Conservation (phyloP, 257 asterid species). For the Coffea eugenioides region DNA sequence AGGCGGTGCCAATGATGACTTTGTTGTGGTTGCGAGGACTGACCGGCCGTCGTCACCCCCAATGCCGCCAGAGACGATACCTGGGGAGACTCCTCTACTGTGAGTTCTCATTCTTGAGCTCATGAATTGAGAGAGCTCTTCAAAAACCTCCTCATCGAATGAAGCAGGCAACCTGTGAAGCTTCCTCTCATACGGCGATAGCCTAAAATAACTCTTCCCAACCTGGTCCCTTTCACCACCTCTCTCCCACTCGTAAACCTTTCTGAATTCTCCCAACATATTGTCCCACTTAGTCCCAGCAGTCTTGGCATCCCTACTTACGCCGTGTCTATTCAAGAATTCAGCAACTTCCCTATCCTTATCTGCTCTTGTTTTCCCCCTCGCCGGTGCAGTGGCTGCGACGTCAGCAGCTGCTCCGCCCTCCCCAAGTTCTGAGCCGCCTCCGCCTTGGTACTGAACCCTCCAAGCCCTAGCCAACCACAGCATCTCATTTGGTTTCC, state of each 20-base stretch:
- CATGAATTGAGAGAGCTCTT: constrained; percentile 49
- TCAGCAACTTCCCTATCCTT: constrained; percentile 51
- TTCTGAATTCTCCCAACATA: constrained; percentile 52
- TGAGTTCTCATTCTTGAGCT: constrained; percentile 41
- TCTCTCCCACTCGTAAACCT: constrained; percentile 52
- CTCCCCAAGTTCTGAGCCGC: constrained; percentile 12
- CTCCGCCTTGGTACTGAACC: constrained; percentile 37
- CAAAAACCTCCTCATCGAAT: constrained; percentile 52
- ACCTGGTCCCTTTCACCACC: constrained; percentile 44
- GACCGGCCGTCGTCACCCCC: constrained; percentile 26
- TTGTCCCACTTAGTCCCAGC: constrained; percentile 59
- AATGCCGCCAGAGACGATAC: background rate
- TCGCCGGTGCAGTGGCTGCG: constrained; percentile 10
- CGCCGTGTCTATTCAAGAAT: constrained; percentile 37
- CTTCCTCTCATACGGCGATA: constrained; percentile 48
- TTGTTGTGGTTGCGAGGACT: constrained; percentile 2
- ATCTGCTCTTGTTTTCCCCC: constrained; percentile 49
- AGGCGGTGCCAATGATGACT: constrained; percentile 28
- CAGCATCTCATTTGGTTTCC: constrained; percentile 57
- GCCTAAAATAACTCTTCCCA: constrained; percentile 48
- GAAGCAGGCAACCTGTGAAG: constrained; percentile 51
- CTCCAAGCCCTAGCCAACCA: constrained; percentile 57
- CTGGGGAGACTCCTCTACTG: constrained; percentile 14
- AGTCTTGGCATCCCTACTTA: constrained; percentile 45
- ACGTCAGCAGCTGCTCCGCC: background rate